Conservation (phyloP, 805 yeast genomes). For the Kazachstania africana region DNA sequence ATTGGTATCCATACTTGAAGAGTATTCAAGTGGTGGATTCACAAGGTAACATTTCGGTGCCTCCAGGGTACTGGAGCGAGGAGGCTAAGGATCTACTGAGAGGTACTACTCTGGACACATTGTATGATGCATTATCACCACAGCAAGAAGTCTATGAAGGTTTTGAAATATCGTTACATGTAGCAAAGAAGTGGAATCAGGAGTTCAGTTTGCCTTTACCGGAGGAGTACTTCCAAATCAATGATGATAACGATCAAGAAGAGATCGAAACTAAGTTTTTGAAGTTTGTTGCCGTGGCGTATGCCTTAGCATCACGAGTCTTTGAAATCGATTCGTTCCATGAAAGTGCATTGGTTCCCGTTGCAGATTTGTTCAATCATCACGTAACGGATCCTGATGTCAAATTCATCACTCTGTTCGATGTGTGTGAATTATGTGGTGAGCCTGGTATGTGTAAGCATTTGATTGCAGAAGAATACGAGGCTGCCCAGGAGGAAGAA, state of each 20-base stretch:
- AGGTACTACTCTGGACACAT: conserved; percentile 53
- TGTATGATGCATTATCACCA: conserved; percentile 30
- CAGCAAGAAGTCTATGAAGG: conserved; percentile 30
- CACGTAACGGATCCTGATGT: conserved; percentile 45
- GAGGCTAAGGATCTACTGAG: conserved; percentile 34
- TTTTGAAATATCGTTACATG: conserved; percentile 27
- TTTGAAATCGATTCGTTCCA: conserved; percentile 71
- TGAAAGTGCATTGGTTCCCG: conserved; percentile 72
- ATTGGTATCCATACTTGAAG: conserved; percentile 62
- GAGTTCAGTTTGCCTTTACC: conserved; percentile 23
- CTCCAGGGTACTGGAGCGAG: conserved; percentile 58
- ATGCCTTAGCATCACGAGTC: conserved; percentile 63
- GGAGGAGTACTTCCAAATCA: conserved; percentile 16
- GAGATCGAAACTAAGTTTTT: conserved; percentile 24
- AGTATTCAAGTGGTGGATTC: conserved; percentile 33
- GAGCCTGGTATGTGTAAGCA: conserved; percentile 33
- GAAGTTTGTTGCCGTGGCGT: conserved; percentile 45
- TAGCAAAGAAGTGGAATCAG: conserved; percentile 26
- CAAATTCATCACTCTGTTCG: conserved; percentile 48
- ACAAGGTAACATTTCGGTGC: conserved; percentile 30
- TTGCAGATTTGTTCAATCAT: conserved; percentile 86
- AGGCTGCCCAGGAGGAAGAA: conserved; percentile 10
- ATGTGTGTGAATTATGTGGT: conserved; percentile 45
- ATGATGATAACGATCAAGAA: conserved; percentile 14
- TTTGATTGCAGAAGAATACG: conserved; percentile 15